A percentile compares a stretch with the other conserved stretches of the same genome.
phyloP scores from a whole-genome alignment of 2,329 filamentous ascomycete genomes.

The Curvularia eragrostidis region DNA sequence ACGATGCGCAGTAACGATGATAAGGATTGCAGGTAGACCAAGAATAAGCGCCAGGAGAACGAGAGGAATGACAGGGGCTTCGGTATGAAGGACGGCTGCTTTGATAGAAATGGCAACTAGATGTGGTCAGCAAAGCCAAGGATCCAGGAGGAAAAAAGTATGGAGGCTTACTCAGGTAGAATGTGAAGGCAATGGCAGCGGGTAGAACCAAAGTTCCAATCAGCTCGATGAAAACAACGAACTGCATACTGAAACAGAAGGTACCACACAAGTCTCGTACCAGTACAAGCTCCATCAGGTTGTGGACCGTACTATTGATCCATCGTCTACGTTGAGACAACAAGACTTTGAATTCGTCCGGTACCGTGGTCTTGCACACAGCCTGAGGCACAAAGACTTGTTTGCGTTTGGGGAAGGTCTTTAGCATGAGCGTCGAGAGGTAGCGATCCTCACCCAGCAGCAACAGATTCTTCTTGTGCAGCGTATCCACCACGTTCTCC shows the following conservation, averaged over 20 bases:
- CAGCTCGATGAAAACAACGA: constrained; percentile 94
- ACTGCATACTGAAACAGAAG: constrained; percentile 99
- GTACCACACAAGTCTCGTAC: constrained; percentile 96
- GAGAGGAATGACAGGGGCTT: constrained; percentile 85
- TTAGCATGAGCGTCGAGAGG: constrained; percentile 94
- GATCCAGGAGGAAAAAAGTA: constrained; percentile 6
- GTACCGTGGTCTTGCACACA: constrained; percentile 97
- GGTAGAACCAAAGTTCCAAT: constrained; percentile 93
- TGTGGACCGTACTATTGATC: constrained; percentile 99
- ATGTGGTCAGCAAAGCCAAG: constrained; percentile 35
- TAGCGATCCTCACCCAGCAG: constrained; percentile 94
- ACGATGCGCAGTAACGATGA: constrained; percentile 91
- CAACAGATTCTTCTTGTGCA: constrained; percentile 96
- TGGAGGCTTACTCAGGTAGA: constrained; percentile 82
- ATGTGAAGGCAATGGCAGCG: constrained; percentile 94
- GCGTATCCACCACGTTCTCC: constrained; percentile 96
- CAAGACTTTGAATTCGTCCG: constrained; percentile 88
- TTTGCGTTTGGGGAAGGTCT: constrained; percentile 98
- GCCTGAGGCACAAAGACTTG: constrained; percentile 98
- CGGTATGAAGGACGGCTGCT: constrained; percentile 61
- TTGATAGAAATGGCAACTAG: constrained; percentile 84
- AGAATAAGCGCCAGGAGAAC: constrained; percentile 89
- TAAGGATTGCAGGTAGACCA: constrained; percentile 88
- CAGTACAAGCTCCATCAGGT: constrained; percentile 94
- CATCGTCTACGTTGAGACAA: constrained; percentile 94